A percentile compares a stretch with the other conserved stretches of the same genome.
Evolutionary conservation across 345 rosid species (phyloP).

Genomic region (Pistacia integerrima): DNA sequence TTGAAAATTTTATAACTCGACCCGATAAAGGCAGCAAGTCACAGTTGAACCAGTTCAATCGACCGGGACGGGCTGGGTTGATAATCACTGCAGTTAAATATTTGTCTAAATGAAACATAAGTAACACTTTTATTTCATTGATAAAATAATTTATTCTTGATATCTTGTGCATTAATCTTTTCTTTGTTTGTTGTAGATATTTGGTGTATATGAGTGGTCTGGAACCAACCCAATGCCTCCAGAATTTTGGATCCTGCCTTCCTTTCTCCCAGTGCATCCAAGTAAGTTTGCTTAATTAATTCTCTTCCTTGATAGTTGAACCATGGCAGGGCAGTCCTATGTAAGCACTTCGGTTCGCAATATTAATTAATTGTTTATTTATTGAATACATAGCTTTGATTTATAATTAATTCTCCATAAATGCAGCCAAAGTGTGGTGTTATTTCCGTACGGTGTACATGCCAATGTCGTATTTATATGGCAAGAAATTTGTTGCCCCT

Average conservation of each 20-base stretch:
- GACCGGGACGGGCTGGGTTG: too few species aligned
- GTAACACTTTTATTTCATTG: too few species aligned
- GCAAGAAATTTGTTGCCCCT: constrained; percentile 37
- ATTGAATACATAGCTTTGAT: background rate
- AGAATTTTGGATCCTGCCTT: constrained; percentile 37
- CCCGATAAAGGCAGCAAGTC: too few species aligned
- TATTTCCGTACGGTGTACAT: constrained; percentile 37
- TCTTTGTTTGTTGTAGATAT: constrained; percentile 13
- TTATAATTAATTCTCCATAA: background rate
- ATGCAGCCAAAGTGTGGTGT: constrained; percentile 37
- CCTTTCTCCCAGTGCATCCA: constrained; percentile 38
- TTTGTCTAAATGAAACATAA: too few species aligned
- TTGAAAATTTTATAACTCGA: too few species aligned
- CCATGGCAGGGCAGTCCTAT: too few species aligned
- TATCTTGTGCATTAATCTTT: background rate
- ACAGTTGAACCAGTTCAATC: too few species aligned
- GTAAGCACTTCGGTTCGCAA: too few species aligned
- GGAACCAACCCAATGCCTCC: constrained; percentile 44
- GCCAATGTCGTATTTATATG: constrained; percentile 43
- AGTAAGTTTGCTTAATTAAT: constrained; percentile 12
- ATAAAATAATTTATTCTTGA: too few species aligned
- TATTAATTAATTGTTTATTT: background rate
- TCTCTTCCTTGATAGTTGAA: too few species aligned
- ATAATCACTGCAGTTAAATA: too few species aligned
- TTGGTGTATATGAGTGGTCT: constrained; percentile 33